These are phyloP conservation scores for Leccinum angustisporum DNA, from an alignment of 1,284 basidiomycete genomes.

Conservation along the genomic window DNA sequence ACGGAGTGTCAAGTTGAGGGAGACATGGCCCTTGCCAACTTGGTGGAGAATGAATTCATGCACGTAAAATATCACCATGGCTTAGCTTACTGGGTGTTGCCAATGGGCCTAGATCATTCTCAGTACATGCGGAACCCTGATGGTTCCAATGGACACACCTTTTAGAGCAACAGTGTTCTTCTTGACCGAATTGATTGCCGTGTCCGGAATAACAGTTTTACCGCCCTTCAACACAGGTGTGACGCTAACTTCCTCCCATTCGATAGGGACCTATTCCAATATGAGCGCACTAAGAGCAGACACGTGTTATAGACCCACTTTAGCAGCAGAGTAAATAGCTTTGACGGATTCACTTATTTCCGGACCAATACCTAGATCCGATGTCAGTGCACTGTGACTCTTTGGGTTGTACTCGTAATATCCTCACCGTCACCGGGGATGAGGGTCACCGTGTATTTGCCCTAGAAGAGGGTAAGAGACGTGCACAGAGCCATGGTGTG, in stretches of 20 bases:
- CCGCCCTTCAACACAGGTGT: slow-evolving; percentile 92
- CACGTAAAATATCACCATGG: slow-evolving; percentile 3
- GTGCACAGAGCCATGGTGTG: background rate
- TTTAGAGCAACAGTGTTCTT: slow-evolving; percentile 98
- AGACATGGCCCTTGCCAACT: slow-evolving; percentile 99
- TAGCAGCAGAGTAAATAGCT: slow-evolving; percentile 88
- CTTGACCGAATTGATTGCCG: slow-evolving; percentile 89
- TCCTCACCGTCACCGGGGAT: slow-evolving; percentile 87
- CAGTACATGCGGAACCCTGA: slow-evolving; percentile 7
- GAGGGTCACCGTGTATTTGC: slow-evolving; percentile 92
- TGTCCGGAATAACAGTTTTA: slow-evolving; percentile 95
- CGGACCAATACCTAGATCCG: slow-evolving; percentile 85
- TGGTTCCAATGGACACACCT: slow-evolving; percentile 51
- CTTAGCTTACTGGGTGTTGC: slow-evolving; percentile 81
- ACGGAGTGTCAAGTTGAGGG: slow-evolving; percentile 94
- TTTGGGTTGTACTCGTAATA: slow-evolving; percentile 29
- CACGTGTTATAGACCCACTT: slow-evolving; percentile 46
- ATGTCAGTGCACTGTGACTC: slow-evolving; percentile 17
- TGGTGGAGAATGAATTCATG: slow-evolving; percentile 14
- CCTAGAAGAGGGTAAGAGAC: slow-evolving; percentile 47
- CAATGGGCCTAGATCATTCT: slow-evolving; percentile 64
- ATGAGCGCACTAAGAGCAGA: slow-evolving; percentile 6
- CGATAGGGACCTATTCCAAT: slow-evolving; percentile 77
- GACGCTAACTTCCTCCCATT: slow-evolving; percentile 99
- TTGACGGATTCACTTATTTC: slow-evolving; percentile 98